These are phyloP conservation scores for Stropharia rugosoannulata DNA, from an alignment of 768 basidiomycete genomes.

Conservation along the genomic window DNA sequence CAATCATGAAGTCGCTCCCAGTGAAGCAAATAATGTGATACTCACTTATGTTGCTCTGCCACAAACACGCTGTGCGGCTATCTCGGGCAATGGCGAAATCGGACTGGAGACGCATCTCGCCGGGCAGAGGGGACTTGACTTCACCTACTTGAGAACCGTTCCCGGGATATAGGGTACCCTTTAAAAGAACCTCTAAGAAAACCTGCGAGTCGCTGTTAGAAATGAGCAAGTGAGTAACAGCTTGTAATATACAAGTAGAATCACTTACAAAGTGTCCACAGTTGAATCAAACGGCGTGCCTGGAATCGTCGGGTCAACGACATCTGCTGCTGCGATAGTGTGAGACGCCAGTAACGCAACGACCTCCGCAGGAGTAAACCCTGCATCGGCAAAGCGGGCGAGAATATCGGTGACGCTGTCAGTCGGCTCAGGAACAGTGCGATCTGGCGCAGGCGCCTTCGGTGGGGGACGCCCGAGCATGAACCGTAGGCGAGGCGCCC, in stretches of 20 bases:
- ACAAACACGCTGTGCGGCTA: conserved; percentile 10
- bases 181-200: conserved; percentile 30
- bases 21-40: neutral
- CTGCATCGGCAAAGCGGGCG: conserved; percentile 22
- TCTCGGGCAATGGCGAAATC: conserved; percentile 24
- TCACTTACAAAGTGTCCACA: conserved; percentile 19
- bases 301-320: conserved; percentile 13
- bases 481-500: conserved; percentile 29
- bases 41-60: conserved; percentile 12
- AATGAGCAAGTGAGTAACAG: neutral
- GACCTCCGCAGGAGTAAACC: conserved; percentile 20
- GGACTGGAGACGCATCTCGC: conserved; percentile 37
- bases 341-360: conserved; percentile 21
- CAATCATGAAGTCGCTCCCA: too few species aligned
- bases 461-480: conserved; percentile 24
- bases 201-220: conserved; percentile 27
- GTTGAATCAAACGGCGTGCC: conserved; percentile 35
- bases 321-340: conserved; percentile 20
- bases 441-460: conserved; percentile 16
- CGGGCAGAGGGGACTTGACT: conserved; percentile 28
- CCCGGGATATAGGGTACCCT: conserved; percentile 14
- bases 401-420: conserved; percentile 20
- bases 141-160: conserved; percentile 25
- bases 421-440: conserved; percentile 16
- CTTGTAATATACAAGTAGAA: neutral